These are phyloP conservation scores for Cordyceps cicadae DNA, from an alignment of 2,329 filamentous ascomycete species.

Conservation along the genomic window DNA sequence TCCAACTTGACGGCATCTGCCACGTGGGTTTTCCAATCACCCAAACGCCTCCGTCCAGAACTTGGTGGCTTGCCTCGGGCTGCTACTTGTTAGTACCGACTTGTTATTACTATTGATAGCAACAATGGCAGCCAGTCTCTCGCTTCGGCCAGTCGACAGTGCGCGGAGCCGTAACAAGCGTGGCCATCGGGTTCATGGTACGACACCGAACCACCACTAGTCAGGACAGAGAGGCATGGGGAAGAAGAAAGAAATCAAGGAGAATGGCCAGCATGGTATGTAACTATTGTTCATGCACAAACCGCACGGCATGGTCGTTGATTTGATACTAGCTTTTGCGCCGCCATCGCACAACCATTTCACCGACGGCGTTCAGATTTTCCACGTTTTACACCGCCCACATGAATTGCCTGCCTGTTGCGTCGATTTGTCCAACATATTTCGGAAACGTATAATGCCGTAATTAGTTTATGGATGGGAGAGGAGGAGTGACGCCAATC, in stretches of 20 bases:
- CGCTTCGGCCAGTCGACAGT: neutral
- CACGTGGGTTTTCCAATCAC: constrained; percentile 4
- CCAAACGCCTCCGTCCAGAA: neutral
- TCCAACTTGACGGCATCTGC: neutral
- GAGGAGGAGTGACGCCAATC: neutral
- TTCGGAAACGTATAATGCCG: neutral
- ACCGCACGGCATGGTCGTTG: too few relatives aligned
- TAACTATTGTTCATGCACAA: too few relatives aligned
- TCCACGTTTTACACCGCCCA: neutral
- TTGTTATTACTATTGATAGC: neutral
- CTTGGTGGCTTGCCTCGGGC: neutral
- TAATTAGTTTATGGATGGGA: neutral
- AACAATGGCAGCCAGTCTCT: neutral
- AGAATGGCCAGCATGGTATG: too few relatives aligned
- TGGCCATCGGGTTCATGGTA: neutral
- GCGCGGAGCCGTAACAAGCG: neutral
- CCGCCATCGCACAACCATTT: neutral
- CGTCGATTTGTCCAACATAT: neutral
- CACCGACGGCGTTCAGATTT: neutral
- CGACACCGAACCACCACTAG: too few relatives aligned
- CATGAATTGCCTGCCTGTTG: neutral
- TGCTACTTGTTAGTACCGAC: neutral
- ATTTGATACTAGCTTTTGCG: too few relatives aligned
- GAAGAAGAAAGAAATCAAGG: too few relatives aligned
- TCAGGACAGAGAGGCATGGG: too few relatives aligned